Base-by-base conservation (phyloP, 192 early-diverging fungal genomes). In the Mortierella antarctica region DNA sequence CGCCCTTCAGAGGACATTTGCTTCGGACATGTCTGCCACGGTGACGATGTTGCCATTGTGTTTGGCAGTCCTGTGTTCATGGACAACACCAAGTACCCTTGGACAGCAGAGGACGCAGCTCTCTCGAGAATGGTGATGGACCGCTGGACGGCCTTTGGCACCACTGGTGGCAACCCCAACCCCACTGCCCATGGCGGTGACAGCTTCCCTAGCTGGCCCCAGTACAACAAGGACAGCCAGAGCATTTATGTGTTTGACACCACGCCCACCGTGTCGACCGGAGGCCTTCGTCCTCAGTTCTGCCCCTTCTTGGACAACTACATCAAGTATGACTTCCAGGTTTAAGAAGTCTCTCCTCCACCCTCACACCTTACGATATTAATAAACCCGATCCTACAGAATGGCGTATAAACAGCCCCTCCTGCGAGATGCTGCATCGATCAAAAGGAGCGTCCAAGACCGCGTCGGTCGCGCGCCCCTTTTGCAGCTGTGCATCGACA, bases 21-120 rank as follows among this genome's bases (percentile, higher is more conserved):
- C 60, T 57, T 65, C 21, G 49, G 23, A 20, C 55, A 80, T 44
- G 77, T 80, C 60, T 80, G 77, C 77, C 77, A 80, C 65, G 77
- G 70, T 68, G 77, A 80, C 12, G 77, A 80, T 72, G 70, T 80
- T 57, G 77, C 77, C 6, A 17, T 80, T 39, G 77, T 80, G 70
- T 80, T 80, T 80, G 77, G 70, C 60, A 80, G 77, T 65, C 77
- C 77, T 40, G 40, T 65, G n/a, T 65, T 80, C 20, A 68, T 80
- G 70, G 72, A 72, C 60, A 68, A 72, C 60, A 57, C 77, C 58
- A 55, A 57, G 7, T 72, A 72, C 65, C 77, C 77, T 40, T 80
- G 77, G 77, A 72, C 77, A 4, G 62, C 77, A 14, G 53, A 31
- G 1, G 77, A 80, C 72, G 77, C 77, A 64, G 77, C 77, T 2